Evolutionary conservation across 495 filamentous ascomycete species (phyloP).

Genomic region (Thozetella sp.): DNA sequence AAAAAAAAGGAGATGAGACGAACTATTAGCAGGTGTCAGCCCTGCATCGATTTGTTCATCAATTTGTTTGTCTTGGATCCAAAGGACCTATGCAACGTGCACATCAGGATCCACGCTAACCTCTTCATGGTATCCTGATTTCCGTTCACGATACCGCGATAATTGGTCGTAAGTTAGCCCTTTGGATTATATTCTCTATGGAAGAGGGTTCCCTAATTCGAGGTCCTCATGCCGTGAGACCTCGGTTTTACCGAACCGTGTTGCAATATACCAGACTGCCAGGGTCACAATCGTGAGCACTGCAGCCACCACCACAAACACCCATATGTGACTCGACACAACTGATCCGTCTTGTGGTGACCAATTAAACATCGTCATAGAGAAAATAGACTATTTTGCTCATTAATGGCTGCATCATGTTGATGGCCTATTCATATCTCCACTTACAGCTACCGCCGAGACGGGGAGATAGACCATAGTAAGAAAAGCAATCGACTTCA

Average conservation of each 20-base stretch:
- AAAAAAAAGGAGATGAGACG: too few species aligned
- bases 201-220: neutral
- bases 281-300: conserved; percentile 14
- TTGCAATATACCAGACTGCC: conserved; percentile 6
- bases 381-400: conserved; percentile 12
- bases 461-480: conserved; percentile 17
- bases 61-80: too few species aligned
- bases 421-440: neutral
- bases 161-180: too few species aligned
- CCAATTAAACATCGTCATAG: conserved; percentile 18
- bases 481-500: conserved; percentile 16
- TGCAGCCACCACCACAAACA: conserved; percentile 9
- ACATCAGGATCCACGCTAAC: too few species aligned
- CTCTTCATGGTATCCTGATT: too few species aligned
- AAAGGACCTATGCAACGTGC: too few species aligned
- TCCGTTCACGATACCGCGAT: too few species aligned
- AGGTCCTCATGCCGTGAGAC: neutral
- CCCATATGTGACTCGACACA: conserved; percentile 15
- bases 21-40: too few species aligned
- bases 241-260: neutral
- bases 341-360: conserved; percentile 7
- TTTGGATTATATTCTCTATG: too few species aligned
- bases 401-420: conserved; percentile 3
- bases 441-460: conserved; percentile 10
- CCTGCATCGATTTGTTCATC: too few species aligned